A percentile compares a stretch with the other conserved stretches of the same genome.
Evolutionary conservation across 2,329 filamentous ascomycete species (phyloP).

Genomic region (Exserohilum rostratum): DNA sequence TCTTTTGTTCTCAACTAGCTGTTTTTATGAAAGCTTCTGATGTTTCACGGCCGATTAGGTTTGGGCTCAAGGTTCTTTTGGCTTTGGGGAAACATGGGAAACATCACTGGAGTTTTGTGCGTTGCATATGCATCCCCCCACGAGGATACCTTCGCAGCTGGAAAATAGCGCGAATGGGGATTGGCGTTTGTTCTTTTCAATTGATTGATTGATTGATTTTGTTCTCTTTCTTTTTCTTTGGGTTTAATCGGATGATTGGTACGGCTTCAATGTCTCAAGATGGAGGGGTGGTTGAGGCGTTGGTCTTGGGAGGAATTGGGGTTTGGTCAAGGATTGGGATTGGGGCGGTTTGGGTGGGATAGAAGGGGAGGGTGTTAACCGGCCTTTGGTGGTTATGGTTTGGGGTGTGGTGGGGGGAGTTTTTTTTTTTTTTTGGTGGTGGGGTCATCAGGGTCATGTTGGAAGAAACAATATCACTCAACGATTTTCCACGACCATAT

Average conservation of each 20-base stretch:
- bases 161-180: slow-evolving; percentile 37
- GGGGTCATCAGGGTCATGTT: slow-evolving; percentile 5
- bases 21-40: slow-evolving; percentile 16
- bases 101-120: slow-evolving; percentile 25
- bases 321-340: neutral
- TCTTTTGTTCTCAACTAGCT: slow-evolving; percentile 13
- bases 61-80: slow-evolving; percentile 7
- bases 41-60: slow-evolving; percentile 16
- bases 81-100: slow-evolving; percentile 7
- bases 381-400: too few relatives aligned
- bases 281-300: neutral
- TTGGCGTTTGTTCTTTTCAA: slow-evolving; percentile 27
- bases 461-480: slow-evolving; percentile 22
- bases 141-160: slow-evolving; percentile 40
- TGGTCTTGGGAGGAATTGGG: neutral
- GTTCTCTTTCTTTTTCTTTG: slow-evolving; percentile 11
- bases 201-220: neutral
- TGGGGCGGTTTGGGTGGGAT: too few relatives aligned
- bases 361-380: neutral
- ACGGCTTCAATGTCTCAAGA: slow-evolving; percentile 10
- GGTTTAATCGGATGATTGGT: slow-evolving; percentile 12
- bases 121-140: slow-evolving; percentile 37
- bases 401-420: neutral
- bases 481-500: slow-evolving; percentile 26
- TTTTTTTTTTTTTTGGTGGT: slow-evolving; percentile 1